Base-by-base conservation (phyloP, 208 protist genomes). In the Crithidia sp. region DNA sequence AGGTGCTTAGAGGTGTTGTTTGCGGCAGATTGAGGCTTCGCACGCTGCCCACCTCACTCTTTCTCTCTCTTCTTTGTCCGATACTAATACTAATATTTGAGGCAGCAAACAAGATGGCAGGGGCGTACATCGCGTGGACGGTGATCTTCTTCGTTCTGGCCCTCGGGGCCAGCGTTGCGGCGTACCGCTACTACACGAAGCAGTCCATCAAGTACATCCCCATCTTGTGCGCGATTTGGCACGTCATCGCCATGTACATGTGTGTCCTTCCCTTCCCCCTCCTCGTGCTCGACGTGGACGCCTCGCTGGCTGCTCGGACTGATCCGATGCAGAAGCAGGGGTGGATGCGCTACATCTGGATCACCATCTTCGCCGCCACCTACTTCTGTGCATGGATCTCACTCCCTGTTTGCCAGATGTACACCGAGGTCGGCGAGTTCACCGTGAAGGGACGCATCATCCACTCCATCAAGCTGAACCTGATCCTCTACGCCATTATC, bases 311-410 rank as follows among this genome's bases (percentile, higher is more conserved):
- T 45, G 76, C 82, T 0, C 81, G 83, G 53, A 55, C 55, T 2
- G 55, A 79, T 39, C 47, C 69, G 5, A 40, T 8, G 7, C 17
- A 71, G 13, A 64, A 49, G 64, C 59, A 76, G 37, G 74, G 87
- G 67, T 95, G 89, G 90, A 82, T 96, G 78, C 77, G 70, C 40
- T 79, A 83, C 54, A 87, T 96, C 56, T 97, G 94, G 92, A 92
- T 91, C 60, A 83, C 79, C 53, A 96, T 97, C 60, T 92, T 97
- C 45, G 85, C 83, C 53, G 60, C 87, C 52, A 95, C 92, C 19
- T 95, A 97, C 80, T 82, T 91, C 53, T 92, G 88, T 62, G 89
- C 87, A 5, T 97, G 94, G 92, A 78, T 93, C 7, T 77, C 90
- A n/a, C 77, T 97, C 16, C 94, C 94, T 9, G 72, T 97, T 0